Percentiles rank a stretch among this genome's conserved stretches.
phyloP scores from a whole-genome alignment of 2,329 filamentous ascomycete genomes.

The Cladorrhinum sp. region DNA sequence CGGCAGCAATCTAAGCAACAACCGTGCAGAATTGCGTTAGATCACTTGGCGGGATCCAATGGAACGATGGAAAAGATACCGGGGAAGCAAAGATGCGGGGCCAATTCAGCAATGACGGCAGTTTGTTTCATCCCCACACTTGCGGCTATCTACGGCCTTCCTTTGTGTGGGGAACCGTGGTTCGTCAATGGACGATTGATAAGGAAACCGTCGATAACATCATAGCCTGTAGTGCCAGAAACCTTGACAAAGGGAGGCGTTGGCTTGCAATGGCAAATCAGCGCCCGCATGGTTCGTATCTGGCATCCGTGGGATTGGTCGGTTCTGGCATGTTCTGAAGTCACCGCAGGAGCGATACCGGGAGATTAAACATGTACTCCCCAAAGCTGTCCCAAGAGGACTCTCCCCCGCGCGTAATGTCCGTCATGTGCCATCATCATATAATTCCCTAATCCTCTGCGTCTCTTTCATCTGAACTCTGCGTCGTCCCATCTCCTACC shows the following conservation, averaged over 20 bases:
- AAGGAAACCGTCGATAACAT: conserved; percentile 26
- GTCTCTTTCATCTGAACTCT: background rate
- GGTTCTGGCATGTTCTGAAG: conserved; percentile 2
- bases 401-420: background rate
- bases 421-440: background rate
- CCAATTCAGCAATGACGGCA: conserved; percentile 18
- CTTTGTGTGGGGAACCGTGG: background rate
- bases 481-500: too few species aligned
- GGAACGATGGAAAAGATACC: background rate
- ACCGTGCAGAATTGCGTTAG: background rate
- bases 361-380: background rate
- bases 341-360: conserved; percentile 19
- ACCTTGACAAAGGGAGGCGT: conserved; percentile 24
- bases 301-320: conserved; percentile 10
- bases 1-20: background rate
- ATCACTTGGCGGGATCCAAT: conserved; percentile 17
- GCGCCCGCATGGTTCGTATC: background rate
- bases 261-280: too few species aligned
- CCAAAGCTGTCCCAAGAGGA: background rate
- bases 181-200: conserved; percentile 24
- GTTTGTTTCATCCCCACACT: conserved; percentile 13
- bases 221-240: conserved; percentile 21
- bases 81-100: background rate
- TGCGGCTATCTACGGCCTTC: conserved; percentile 31
- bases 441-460: background rate